phyloP scores from a whole-genome alignment of 805 yeast genomes.

The Nakazawaea wyomingensis region DNA sequence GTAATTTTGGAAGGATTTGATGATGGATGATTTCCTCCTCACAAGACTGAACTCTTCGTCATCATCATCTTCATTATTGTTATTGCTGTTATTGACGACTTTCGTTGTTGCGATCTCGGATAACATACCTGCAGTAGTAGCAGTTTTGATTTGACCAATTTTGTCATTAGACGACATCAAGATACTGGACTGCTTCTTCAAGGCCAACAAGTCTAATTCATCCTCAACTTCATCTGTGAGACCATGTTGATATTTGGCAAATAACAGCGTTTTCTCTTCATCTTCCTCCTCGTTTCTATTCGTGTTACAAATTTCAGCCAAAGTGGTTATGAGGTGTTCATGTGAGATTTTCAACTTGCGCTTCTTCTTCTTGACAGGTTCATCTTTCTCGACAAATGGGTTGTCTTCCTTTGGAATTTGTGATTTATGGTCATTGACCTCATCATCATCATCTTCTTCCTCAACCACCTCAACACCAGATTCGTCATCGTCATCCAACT shows the following conservation, averaged over 20 bases:
- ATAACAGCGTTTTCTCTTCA: conserved; percentile 22
- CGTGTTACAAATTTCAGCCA: conserved; percentile 43
- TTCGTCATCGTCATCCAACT: conserved; percentile 21
- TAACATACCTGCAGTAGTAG: background rate
- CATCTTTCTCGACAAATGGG: conserved; percentile 5
- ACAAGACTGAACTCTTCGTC: conserved; percentile 31
- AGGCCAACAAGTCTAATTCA: conserved; percentile 25
- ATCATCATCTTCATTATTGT: conserved; percentile 26
- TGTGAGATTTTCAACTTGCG: conserved; percentile 40
- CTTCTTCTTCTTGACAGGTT: conserved; percentile 20
- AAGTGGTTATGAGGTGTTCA: conserved; percentile 49
- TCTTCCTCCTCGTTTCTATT: conserved; percentile 27
- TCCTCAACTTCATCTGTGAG: conserved; percentile 35
- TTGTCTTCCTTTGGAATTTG: background rate
- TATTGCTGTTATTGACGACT: background rate
- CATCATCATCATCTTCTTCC: conserved; percentile 18
- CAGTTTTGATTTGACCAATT: conserved; percentile 5
- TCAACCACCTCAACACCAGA: conserved; percentile 22
- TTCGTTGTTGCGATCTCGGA: conserved; percentile 16
- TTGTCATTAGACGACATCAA: no score
- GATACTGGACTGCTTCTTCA: conserved; percentile 30
- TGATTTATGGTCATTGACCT: background rate
- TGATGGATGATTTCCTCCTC: conserved; percentile 30
- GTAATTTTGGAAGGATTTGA: conserved; percentile 39
- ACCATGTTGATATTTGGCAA: conserved; percentile 33